Evolutionary conservation across 2,329 filamentous ascomycete genomes (phyloP), one percentile per base, ranked within the genome.

Genomic region (Thielaviopsis populi): DNA sequence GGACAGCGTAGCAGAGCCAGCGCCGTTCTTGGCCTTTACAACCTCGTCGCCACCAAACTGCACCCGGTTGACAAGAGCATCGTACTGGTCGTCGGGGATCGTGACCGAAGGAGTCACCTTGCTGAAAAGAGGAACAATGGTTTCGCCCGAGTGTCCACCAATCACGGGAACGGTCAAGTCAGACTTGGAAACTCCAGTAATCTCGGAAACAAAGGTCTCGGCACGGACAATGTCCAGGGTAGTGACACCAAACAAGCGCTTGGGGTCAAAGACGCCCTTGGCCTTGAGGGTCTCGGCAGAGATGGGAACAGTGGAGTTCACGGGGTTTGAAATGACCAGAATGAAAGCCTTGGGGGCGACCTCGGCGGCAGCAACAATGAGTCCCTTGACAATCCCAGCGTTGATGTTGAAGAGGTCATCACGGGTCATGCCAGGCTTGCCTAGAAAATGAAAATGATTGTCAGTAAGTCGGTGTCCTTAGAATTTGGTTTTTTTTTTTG

Each of bases 341-440:
- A 96, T 85, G 79, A 87, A 96, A 64, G 94, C 94, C 75, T 96
- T 95, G 74, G 94, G 94, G 74, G 86, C 86, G 73, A 87, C 84
- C 74, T 96, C 86, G 70, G 92, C 91, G 71, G 90, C 84, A 62
- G 88, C 86, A 80, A 95, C 88, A 71, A 95, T 87, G 69, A 99
- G 83, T 70, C 89, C 91, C 79, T 94, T 90, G 73, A 99, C 94
- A 73, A 99, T 99, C 71, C 91, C 89, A 67, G 94, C 94, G 76
- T 99, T 99, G 82, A 96, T 96, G 80, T 96, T 96, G 88, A 99
- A 99, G 66, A 99, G 89, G 74, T 97, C 94, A 72, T 99, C 94
- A 79, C 94, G 91, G 76, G 89, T 96, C 94, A 99, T 99, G 72
- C 94, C 94, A 71, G 94, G 94, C 83, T 97, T 97, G 79, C 92